Evolutionary conservation across 306 rosid species (phyloP).

Genomic region (Albizia julibrissin): DNA sequence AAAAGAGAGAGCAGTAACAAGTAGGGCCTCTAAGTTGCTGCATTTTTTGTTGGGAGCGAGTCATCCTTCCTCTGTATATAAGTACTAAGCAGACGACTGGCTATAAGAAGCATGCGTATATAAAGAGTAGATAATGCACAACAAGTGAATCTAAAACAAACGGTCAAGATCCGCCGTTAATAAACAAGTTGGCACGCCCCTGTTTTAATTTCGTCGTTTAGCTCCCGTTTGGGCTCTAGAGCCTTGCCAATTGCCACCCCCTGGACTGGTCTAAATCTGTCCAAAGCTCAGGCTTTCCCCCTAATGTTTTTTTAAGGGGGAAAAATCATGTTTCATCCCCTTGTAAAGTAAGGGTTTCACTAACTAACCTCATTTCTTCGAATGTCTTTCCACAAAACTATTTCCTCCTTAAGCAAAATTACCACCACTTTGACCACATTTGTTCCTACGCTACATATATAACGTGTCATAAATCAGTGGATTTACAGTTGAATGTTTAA

Average conservation of each 20-base stretch:
- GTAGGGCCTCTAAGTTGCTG: slow-evolving; percentile 40
- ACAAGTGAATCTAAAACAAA: not conserved
- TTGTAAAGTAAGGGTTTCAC: not conserved
- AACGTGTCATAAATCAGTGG: not conserved
- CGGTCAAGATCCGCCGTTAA: slow-evolving; percentile 23
- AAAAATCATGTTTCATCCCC: not conserved
- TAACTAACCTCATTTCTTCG: not conserved
- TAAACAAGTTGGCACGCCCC: not conserved
- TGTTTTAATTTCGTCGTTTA: not conserved
- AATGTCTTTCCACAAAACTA: not conserved
- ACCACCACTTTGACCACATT: no score
- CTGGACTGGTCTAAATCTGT: no score
- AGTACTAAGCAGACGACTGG: no score
- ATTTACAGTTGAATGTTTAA: not conserved
- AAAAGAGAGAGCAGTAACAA: slow-evolving; percentile 24
- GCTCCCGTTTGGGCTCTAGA: slow-evolving; percentile 1
- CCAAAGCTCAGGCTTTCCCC: not conserved
- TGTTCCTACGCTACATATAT: not conserved
- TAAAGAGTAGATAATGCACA: not conserved
- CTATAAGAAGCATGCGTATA: slow-evolving; percentile 20
- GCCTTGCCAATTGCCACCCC: not conserved
- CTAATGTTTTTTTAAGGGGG: not conserved
- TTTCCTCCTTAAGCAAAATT: not conserved
- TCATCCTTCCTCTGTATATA: not conserved
- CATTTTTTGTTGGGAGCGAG: not conserved